Evolutionary conservation across 1,284 basidiomycete genomes (phyloP).

Genomic region (Bondarzewia mesenterica): DNA sequence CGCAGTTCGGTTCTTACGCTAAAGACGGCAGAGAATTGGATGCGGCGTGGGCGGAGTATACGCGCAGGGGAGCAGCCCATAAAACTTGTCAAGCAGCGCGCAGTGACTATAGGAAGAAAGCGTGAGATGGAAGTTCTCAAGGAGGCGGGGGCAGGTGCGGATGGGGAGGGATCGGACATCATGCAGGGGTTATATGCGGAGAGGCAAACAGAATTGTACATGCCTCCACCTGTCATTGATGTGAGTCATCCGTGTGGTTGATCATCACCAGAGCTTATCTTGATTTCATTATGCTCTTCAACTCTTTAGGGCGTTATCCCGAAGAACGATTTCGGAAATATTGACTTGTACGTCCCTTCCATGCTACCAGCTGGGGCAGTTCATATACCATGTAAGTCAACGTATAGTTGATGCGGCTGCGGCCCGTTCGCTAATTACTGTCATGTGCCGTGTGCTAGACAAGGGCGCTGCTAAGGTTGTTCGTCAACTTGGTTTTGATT

Average conservation of each 20-base stretch:
- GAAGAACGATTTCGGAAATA: conserved; percentile 95
- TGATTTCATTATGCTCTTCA: conserved; percentile 13
- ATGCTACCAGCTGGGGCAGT: conserved; percentile 90
- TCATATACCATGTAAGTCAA: conserved; percentile 78
- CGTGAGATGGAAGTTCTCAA: conserved; percentile 75
- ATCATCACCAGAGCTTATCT: conserved; percentile 4
- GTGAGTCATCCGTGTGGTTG: conserved; percentile 36
- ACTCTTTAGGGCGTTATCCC: conserved; percentile 78
- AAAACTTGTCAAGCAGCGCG: conserved; percentile 85
- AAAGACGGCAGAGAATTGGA: conserved; percentile 93
- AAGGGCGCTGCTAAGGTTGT: conserved; percentile 88
- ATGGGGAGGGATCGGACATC: conserved; percentile 36
- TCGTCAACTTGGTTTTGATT: conserved; percentile 79
- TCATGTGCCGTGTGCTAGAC: conserved; percentile 36
- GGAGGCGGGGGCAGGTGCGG: conserved; percentile 21
- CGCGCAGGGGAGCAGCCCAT: conserved; percentile 75
- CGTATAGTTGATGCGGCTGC: too few relatives aligned
- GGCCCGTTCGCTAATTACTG: too few relatives aligned
- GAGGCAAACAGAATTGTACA: conserved; percentile 81
- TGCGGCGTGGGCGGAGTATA: conserved; percentile 78
- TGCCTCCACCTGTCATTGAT: conserved; percentile 74
- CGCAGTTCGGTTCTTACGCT: conserved; percentile 77
- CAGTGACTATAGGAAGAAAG: conserved; percentile 76
- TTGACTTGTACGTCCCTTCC: conserved; percentile 90
- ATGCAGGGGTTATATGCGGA: conserved; percentile 86